Evolutionary conservation across 1,284 basidiomycete species (phyloP).

Genomic region (Ustilago xerochloae): DNA sequence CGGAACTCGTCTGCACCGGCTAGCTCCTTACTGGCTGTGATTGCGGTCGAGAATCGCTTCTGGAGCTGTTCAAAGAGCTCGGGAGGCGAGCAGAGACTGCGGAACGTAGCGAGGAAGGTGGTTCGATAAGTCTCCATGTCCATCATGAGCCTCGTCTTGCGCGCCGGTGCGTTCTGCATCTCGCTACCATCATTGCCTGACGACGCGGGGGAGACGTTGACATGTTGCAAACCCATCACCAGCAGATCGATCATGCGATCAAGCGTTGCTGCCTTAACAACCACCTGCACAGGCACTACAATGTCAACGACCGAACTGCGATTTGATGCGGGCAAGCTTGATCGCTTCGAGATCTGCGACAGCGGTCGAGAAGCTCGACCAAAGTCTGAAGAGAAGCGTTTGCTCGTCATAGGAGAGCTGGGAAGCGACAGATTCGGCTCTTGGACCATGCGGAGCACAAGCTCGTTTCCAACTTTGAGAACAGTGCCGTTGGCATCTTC

Average conservation of each 20-base stretch:
- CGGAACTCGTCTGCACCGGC: constrained; percentile 46
- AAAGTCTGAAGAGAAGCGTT: constrained; percentile 62
- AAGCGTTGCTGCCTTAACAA: constrained; percentile 56
- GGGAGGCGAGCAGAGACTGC: constrained; percentile 52
- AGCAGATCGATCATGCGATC: constrained; percentile 64
- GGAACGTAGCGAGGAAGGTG: constrained; percentile 61
- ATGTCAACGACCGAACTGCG: constrained; percentile 60
- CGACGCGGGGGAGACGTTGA: constrained; percentile 30
- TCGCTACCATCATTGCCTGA: constrained; percentile 16
- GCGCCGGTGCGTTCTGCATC: constrained; percentile 15
- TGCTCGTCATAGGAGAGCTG: constrained; percentile 52
- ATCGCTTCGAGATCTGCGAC: constrained; percentile 60
- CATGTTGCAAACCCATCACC: constrained; percentile 63
- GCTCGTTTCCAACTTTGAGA: constrained; percentile 53
- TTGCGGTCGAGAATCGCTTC: constrained; percentile 60
- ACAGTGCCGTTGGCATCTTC: constrained; percentile 23
- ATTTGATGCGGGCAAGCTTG: constrained; percentile 60
- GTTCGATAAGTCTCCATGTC: constrained; percentile 56
- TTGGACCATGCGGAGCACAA: constrained; percentile 44
- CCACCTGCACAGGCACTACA: constrained; percentile 49
- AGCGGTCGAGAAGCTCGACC: constrained; percentile 49
- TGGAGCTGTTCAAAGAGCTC: constrained; percentile 61
- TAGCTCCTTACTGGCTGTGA: constrained; percentile 63
- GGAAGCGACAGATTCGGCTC: constrained; percentile 49
- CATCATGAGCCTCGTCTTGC: constrained; percentile 51